Percentiles rank a stretch among this genome's conserved stretches.
Evolutionary conservation across 164 flowering plant genomes (phyloP).

Genomic region (Piper betle): DNA sequence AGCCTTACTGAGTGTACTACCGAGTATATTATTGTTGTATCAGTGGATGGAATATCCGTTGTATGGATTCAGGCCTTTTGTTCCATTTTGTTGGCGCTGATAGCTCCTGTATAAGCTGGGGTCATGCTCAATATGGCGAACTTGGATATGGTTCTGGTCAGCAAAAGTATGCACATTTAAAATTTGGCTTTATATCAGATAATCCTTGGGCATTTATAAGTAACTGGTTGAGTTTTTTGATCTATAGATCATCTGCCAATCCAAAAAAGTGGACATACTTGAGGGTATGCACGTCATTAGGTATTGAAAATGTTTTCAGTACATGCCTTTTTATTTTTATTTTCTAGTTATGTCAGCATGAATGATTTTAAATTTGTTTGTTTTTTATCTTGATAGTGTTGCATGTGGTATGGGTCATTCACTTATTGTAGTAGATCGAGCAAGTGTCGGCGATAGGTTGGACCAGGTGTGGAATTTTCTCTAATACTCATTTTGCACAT

Average conservation of each 20-base stretch:
- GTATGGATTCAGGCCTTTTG: constrained; percentile 91
- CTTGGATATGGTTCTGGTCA: constrained; percentile 90
- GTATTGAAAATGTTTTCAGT: constrained; percentile 15
- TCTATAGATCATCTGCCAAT: constrained; percentile 65
- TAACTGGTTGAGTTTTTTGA: no score
- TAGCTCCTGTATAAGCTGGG: constrained; percentile 96
- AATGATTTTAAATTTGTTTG: background rate
- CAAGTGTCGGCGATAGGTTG: constrained; percentile 56
- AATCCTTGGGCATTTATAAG: background rate
- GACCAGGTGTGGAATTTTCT: constrained; percentile 49
- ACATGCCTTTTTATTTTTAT: background rate
- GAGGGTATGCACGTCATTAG: constrained; percentile 88
- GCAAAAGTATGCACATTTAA: constrained; percentile 48
- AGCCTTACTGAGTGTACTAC: background rate
- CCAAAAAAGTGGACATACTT: constrained; percentile 90
- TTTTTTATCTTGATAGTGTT: constrained; percentile 36
- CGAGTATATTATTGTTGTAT: background rate
- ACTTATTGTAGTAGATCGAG: constrained; percentile 80
- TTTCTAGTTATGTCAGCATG: background rate
- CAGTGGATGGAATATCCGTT: constrained; percentile 95
- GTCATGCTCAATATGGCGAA: constrained; percentile 80
- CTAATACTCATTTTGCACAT: background rate
- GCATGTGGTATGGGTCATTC: constrained; percentile 90
- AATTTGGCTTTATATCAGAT: background rate
- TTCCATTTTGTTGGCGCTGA: constrained; percentile 94